Evolutionary conservation across 2,329 filamentous ascomycete genomes (phyloP), one percentile per base, ranked within the genome.

Genomic region (Talaromyces atroroseus): DNA sequence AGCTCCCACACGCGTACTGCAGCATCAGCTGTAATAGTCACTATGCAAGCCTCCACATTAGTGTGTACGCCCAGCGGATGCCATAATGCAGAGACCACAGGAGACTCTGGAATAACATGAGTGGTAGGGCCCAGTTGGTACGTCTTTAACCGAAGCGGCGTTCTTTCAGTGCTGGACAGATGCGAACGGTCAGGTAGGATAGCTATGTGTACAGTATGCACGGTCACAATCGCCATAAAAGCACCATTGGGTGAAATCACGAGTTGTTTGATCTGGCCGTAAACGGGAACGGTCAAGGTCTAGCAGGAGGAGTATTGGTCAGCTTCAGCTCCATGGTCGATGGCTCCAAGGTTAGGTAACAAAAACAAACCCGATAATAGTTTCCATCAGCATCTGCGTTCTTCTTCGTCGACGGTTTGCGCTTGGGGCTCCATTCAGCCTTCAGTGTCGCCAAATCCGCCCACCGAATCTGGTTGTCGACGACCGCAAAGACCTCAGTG

Each of bases 71-170:
- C 92, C 0, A 97, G 78, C 1, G 94, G 94, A 74, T 99, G 94
- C 92, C 94, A 99, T 57, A 96, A 66, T 3, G 87, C 88, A 1
- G 90, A 90, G 21, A 86, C 85, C 56, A 99, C 80, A 1, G 89
- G 84, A 7, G 90, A 84, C 62, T 91, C 87, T 48, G 92, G 90
- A 50, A 92, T 87, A 49, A 96, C 90, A 72, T 97, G 92, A 3
- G 88, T 91, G 2, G 90, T 95, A 29, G 92, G 91, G 1, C 92
- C 92, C n/a, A 97, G 80, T 20, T 92, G 92, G 74, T 90, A 95
- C 53, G 90, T 90, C 71, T 90, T 95, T 29, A 92, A 80, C 66
- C 89, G 89, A 65, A 96, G 79, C 5, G 86, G 83, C 10, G 82
- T 79, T 48, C 74, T 78, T 65, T 92, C 89, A 47, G 81, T 78